Evolutionary conservation across 176 grass and related monocot genomes (phyloP).

Genomic region (Rhynchospora pubera): DNA sequence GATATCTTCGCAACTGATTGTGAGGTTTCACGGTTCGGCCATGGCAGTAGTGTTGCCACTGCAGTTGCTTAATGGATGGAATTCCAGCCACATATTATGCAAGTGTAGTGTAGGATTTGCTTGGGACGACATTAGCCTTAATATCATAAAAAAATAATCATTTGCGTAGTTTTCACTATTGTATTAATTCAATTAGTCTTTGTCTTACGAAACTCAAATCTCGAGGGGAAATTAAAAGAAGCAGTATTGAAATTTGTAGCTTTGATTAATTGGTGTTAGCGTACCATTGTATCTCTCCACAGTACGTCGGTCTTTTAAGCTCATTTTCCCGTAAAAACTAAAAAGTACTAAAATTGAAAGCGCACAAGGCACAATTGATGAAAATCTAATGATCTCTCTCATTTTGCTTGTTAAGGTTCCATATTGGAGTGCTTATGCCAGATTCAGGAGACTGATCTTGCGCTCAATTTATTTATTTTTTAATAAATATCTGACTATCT

Average conservation of each 20-base stretch:
- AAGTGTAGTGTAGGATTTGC: not conserved
- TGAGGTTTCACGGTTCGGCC: slow-evolving; percentile 9
- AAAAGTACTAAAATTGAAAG: too few species aligned
- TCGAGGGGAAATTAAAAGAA: slow-evolving; percentile 8
- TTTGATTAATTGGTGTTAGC: not conserved
- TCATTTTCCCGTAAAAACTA: too few species aligned
- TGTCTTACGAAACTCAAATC: slow-evolving; percentile 1
- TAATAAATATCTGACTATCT: too few species aligned
- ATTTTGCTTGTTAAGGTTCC: too few species aligned
- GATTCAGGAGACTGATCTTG: too few species aligned
- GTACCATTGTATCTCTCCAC: not conserved
- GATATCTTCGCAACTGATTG: slow-evolving; percentile 37
- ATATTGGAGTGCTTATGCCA: too few species aligned
- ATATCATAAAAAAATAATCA: not conserved
- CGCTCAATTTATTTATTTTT: too few species aligned
- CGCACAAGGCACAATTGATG: too few species aligned
- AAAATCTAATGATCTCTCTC: too few species aligned
- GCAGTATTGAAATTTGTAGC: not conserved
- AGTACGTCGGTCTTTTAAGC: not conserved
- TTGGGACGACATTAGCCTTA: slow-evolving; percentile 16
- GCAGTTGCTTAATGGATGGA: slow-evolving; percentile 3
- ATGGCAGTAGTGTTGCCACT: not conserved
- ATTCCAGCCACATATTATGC: not conserved
- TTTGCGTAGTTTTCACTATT: slow-evolving; percentile 5
- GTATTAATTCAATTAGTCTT: slow-evolving; percentile 15